These are phyloP conservation scores for Aspergillus sp. DNA, from an alignment of 2,329 filamentous ascomycete species.

Conservation along the genomic window DNA sequence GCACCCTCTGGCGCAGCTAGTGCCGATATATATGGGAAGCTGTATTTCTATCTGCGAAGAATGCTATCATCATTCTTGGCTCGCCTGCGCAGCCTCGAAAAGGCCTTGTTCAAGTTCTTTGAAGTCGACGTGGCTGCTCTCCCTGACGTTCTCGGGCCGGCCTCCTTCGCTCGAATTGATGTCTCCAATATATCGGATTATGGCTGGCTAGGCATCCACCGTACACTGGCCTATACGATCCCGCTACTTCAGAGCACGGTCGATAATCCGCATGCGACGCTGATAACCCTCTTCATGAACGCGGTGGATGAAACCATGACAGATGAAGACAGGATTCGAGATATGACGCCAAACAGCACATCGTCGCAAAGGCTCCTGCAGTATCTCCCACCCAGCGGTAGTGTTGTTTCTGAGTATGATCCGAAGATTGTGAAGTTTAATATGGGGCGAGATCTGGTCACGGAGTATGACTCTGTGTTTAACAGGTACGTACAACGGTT, in stretches of 20 bases:
- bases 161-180: slow-evolving; percentile 40
- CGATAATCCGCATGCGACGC: slow-evolving; percentile 40
- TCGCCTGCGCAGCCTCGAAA: slow-evolving; percentile 18
- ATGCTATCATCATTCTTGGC: slow-evolving; percentile 32
- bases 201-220: slow-evolving; percentile 30
- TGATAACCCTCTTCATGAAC: slow-evolving; percentile 45
- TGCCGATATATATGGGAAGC: slow-evolving; percentile 42
- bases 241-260: slow-evolving; percentile 32
- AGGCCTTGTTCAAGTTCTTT: slow-evolving; percentile 30
- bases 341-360: background rate
- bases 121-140: slow-evolving; percentile 28
- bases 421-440: slow-evolving; percentile 1
- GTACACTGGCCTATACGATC: slow-evolving; percentile 27
- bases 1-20: slow-evolving; percentile 21
- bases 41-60: slow-evolving; percentile 36
- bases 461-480: slow-evolving; percentile 12
- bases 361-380: background rate
- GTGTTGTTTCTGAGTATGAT: background rate
- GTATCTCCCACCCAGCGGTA: slow-evolving; percentile 5
- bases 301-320: slow-evolving; percentile 22
- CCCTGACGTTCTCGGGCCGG: slow-evolving; percentile 10
- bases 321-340: background rate
- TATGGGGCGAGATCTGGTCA: background rate
- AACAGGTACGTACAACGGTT: slow-evolving; percentile 3
- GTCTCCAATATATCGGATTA: slow-evolving; percentile 45